Evolutionary conservation across 1,284 basidiomycete species (phyloP), one percentile per base, ranked within the genome.

Genomic region (Ganoderma multipileum): DNA sequence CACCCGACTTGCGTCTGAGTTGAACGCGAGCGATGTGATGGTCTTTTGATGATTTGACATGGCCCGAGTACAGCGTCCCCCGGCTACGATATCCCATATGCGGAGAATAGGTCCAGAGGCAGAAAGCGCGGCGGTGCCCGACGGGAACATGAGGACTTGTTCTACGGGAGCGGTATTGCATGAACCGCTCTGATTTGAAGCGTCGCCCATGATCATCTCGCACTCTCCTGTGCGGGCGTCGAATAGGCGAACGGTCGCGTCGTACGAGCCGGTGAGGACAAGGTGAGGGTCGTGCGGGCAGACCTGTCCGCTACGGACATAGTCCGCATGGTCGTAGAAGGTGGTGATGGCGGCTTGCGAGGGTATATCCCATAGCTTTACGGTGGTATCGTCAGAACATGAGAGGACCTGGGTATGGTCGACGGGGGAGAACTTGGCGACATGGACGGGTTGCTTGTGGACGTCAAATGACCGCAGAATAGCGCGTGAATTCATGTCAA

Each of bases 31-130:
- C 28, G 93, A 89, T 0, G 97, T 99, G 69, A 99, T 91, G 0
- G 97, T 97, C 83, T 99, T 99, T 81, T 99, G 97, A 79, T 99
- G 98, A 82, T 99, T 99, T 41, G 94, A 96, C 70, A 98, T 80
- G 8, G 96, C 96, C 58, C 93, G 88, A 2, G 93, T 86, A 80
- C 96, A 98, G 66, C 93, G 87, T 7, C 96, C 95, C 38, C 95
- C 96, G 52, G 96, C 95, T 41, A 97, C 91, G 47, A 99, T 83
- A 79, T 99, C 98, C 97, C 98, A 99, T 0, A 96, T 90, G 42
- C 96, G 91, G 68, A 99, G 83, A 68, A 99, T 96, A 2, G 98
- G 95, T 0, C 98, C 98, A 16, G 97, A 93, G 1, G 94, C 90
- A 5, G 95, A 95, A 47, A 99, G 77, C 0, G 92, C 95, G 57